Evolutionary conservation across 805 yeast species (phyloP), one percentile per base, ranked within the genome.

Genomic region (Candida fluviatilis): DNA sequence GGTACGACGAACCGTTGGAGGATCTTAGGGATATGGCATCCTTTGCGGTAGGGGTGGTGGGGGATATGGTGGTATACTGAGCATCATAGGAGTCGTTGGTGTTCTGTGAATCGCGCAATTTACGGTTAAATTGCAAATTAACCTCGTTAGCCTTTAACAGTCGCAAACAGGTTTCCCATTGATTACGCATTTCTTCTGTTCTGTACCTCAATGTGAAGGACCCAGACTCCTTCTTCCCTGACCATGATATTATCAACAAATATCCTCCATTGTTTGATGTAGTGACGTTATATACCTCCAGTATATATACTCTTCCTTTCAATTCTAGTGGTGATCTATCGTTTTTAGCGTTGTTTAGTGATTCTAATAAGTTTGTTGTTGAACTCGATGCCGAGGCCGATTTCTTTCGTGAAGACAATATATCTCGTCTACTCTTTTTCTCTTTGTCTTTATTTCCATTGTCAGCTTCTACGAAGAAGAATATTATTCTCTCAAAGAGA

Each of bases 221-320:
- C 11, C 96, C 96, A 19, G 85, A 80, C 47, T 90, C 97, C 51
- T 79, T 81, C 37, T 82, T 79, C 6, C 95, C 93, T n/a, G 81
- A 78, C 93, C 93, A 85, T 12, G 85, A 75, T 8, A 84, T 74
- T 26, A 82, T 75, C 47, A 84, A 63, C 11, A 76, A 74, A 52
- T 80, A 78, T 4, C 82, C 80, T 60, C 46, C 56, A 47, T 33
- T 47, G 42, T 62, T 58, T 2, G 69, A 58, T 5, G 65, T 52
- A 2, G 63, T 53, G 15, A 69, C 64, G 46, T 66, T 68, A 49
- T 66, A 68, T 42, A 69, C 66, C 51, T 84, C 87, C 45, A 80
- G 79, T 37, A 86, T 78, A 65, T 84, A 84, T 13, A 88, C 87
- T 40, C 95, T 70, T 8, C 95, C 96, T 59, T 84, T 82, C 39